phyloP scores from a whole-genome alignment of 2,329 filamentous ascomycete genomes.

The Aplosporella prunicola region DNA sequence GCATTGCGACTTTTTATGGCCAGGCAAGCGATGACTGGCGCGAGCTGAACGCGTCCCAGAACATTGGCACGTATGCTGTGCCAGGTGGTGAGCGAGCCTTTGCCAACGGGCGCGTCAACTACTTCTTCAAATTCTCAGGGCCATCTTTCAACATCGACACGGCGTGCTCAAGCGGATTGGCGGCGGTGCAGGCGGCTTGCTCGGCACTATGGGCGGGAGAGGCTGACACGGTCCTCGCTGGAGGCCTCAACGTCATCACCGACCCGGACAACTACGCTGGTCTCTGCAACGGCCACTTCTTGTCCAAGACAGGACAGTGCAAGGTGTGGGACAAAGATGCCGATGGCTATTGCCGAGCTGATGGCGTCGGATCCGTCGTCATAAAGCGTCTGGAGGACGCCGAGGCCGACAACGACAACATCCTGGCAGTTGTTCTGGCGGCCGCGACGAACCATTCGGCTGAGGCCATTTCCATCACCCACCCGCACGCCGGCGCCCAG shows the following conservation, averaged over 20 bases:
- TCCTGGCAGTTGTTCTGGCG: slow-evolving; percentile 20
- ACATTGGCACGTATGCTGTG: slow-evolving; percentile 47
- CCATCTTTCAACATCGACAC: slow-evolving; percentile 17
- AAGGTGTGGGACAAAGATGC: slow-evolving; percentile 25
- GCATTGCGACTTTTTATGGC: slow-evolving; percentile 27
- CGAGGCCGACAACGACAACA: slow-evolving; percentile 27
- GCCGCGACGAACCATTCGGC: slow-evolving; percentile 36
- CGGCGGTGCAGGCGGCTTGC: slow-evolving; percentile 19
- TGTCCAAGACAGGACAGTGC: slow-evolving; percentile 20
- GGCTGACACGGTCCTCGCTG: slow-evolving; percentile 19
- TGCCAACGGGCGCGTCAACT: slow-evolving; percentile 40
- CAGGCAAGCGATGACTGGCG: slow-evolving; percentile 23
- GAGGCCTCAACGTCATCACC: slow-evolving; percentile 19
- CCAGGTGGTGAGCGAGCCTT: slow-evolving; percentile 45
- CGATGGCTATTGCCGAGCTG: slow-evolving; percentile 28
- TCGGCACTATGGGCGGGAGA: slow-evolving; percentile 14
- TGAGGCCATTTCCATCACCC: slow-evolving; percentile 20
- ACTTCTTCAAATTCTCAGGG: slow-evolving; percentile 18
- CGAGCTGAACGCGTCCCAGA: slow-evolving; percentile 16
- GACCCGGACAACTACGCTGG: slow-evolving; percentile 35
- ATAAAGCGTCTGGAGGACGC: slow-evolving; percentile 29
- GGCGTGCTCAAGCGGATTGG: slow-evolving; percentile 18
- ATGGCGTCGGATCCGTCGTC: slow-evolving; percentile 21
- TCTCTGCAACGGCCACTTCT: slow-evolving; percentile 18
- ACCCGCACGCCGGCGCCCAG: slow-evolving; percentile 18